These are phyloP conservation scores for Halophytophthora polymorphica DNA, from an alignment of 352 stramenopile species.

Conservation along the genomic window DNA sequence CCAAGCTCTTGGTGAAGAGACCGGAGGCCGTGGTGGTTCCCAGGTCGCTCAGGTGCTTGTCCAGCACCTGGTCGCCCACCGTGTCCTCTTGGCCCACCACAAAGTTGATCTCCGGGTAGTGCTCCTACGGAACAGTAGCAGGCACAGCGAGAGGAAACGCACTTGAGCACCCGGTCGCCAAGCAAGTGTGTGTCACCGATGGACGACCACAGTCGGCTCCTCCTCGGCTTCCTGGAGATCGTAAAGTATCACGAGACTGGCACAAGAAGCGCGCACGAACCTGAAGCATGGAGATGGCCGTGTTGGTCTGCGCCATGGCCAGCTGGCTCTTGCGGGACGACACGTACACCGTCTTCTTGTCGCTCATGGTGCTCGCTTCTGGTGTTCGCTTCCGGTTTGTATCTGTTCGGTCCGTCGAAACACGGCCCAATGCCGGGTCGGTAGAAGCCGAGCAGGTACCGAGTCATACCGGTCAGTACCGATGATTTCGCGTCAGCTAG, in stretches of 20 bases:
- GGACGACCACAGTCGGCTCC: too few relatives aligned
- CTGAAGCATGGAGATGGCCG: conserved; percentile 79
- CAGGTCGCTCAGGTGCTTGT: conserved; percentile 74
- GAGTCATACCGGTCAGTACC: too few relatives aligned
- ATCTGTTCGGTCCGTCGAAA: too few relatives aligned
- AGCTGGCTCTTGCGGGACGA: conserved; percentile 87
- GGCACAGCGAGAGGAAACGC: not conserved
- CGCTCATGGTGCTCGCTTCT: conserved; percentile 11
- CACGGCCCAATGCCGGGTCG: too few relatives aligned
- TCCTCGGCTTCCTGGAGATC: too few relatives aligned
- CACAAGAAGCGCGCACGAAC: too few relatives aligned
- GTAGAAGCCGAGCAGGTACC: too few relatives aligned
- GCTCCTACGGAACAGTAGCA: conserved; percentile 20
- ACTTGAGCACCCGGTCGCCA: too few relatives aligned
- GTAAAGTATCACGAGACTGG: too few relatives aligned
- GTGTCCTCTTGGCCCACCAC: conserved; percentile 80
- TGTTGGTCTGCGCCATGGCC: conserved; percentile 85
- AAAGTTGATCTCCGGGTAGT: conserved; percentile 66
- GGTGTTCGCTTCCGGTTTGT: too few relatives aligned
- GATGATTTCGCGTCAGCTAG: too few relatives aligned
- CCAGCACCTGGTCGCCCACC: conserved; percentile 77
- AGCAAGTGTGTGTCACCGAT: too few relatives aligned
- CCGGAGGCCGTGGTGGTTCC: conserved; percentile 64
- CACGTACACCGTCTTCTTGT: conserved; percentile 68
- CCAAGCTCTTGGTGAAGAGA: conserved; percentile 89